A percentile compares a stretch with the other conserved stretches of the same genome.
Evolutionary conservation across 2,329 filamentous ascomycete genomes (phyloP).

Genomic region (Pseudogymnoascus sp.): DNA sequence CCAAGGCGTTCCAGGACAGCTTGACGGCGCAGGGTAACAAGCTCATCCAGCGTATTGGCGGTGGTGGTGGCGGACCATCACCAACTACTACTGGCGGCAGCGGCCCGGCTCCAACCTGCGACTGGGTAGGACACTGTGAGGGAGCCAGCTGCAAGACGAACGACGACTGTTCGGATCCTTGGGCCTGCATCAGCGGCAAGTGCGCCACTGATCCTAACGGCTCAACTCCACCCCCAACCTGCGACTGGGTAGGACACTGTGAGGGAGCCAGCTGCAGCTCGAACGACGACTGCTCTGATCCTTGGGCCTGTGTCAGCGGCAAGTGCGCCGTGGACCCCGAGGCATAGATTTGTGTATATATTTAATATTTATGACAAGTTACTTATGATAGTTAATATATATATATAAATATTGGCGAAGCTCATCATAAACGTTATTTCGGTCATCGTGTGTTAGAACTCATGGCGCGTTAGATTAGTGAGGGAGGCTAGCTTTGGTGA

Average conservation of each 20-base stretch:
- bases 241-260: conserved; percentile 17
- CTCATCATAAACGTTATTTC: too few species aligned
- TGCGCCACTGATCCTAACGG: conserved; percentile 9
- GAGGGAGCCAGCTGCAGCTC: conserved; percentile 12
- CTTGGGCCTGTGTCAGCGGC: conserved; percentile 11
- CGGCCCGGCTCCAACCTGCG: conserved; percentile 10
- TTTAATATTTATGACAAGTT: neutral
- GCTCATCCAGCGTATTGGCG: conserved; percentile 36
- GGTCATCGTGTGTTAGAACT: too few species aligned
- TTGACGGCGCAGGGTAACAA: conserved; percentile 42
- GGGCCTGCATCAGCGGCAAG: conserved; percentile 12
- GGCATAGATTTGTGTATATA: neutral
- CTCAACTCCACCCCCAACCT: conserved; percentile 8
- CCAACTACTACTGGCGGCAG: conserved; percentile 9
- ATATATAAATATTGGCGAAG: neutral
- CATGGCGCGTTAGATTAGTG: too few species aligned
- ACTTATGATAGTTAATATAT: neutral
- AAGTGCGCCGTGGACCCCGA: conserved; percentile 11
- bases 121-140: conserved; percentile 17
- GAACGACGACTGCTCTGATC: conserved; percentile 14
- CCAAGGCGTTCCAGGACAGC: conserved; percentile 43
- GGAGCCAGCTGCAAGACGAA: conserved; percentile 11
- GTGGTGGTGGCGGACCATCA: conserved; percentile 4
- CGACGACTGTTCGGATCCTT: conserved; percentile 15
- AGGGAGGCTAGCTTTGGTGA: too few species aligned